A percentile compares a stretch with the other conserved stretches of the same genome.
Evolutionary conservation across 345 rosid species (phyloP).

Genomic region (Eucalyptus globulus): DNA sequence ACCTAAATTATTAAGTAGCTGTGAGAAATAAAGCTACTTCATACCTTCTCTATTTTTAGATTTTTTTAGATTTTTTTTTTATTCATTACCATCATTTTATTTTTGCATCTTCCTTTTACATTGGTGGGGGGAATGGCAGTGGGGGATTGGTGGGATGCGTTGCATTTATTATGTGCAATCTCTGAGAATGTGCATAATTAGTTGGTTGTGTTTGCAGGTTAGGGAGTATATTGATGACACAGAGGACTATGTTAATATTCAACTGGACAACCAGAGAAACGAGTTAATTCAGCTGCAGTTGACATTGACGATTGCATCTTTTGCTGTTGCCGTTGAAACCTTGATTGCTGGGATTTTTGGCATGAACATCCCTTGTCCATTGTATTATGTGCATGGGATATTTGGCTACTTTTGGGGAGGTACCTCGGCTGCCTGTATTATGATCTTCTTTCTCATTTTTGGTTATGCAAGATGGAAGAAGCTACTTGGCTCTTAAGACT

Average conservation of each 20-base stretch:
- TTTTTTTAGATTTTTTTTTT: not conserved
- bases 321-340: constrained; percentile 62
- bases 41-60: not conserved
- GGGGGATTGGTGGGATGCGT: not conserved
- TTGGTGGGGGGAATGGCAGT: not conserved
- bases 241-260: constrained; percentile 90
- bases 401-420: constrained; percentile 50
- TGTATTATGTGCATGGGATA: constrained; percentile 20
- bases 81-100: not conserved
- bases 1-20: not conserved
- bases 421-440: constrained; percentile 24
- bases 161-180: not conserved
- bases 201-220: constrained; percentile 28
- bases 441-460: constrained; percentile 57
- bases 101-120: not conserved
- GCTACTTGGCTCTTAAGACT: constrained; percentile 51
- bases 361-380: constrained; percentile 65
- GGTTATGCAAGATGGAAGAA: constrained; percentile 97
- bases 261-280: constrained; percentile 81
- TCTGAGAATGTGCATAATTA: not conserved
- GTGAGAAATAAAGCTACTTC: not conserved
- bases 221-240: constrained; percentile 94
- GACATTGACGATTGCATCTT: constrained; percentile 68
- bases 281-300: constrained; percentile 84
- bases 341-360: constrained; percentile 53